Evolutionary conservation across 2,329 filamentous ascomycete genomes (phyloP), one percentile per base, ranked within the genome.

Genomic region (Elsinoe batatas): DNA sequence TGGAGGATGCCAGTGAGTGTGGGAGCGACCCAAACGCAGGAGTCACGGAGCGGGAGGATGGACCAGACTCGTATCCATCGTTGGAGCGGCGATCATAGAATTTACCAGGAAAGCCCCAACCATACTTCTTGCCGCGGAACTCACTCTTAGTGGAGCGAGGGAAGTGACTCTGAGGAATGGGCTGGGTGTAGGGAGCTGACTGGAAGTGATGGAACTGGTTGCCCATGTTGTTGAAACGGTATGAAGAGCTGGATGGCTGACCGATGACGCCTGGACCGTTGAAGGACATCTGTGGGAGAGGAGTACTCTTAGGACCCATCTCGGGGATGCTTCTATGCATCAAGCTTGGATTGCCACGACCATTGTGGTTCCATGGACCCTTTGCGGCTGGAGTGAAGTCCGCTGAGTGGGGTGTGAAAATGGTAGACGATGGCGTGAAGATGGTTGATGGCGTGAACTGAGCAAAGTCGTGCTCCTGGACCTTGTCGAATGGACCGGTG

Each of bases 11-110:
- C 55, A 37, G 61, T 53, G 60, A 57, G 22, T 59, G 43, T 38
- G 61, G 63, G 22, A 35, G 40, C 53, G 60, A 63, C 8, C 61
- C 49, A 36, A 66, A 58, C 1, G 62, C 58, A 11, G 65, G 65
- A 50, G 67, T 64, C 35, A 62, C 64, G 50, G 63, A 57, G 42
- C 63, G 60, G 50, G 56, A 54, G 12, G 59, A n/a, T 17, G 53
- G 56, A 57, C 42, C 54, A 17, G 53, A 55, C 12, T 46, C 40
- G n/a, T 38, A 51, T 5, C 47, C 47, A 26, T 35, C 26, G 33
- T 17, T 33, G 2, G 47, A 38, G 7, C 47, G 20, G 33, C 22
- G 20, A n/a, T 37, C 33, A 17, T 12, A 51, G 47, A 33, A 11
- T n/a, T 15, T 17, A 38, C 18, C 35, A 18, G 18, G n/a, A 20